Evolutionary conservation across 345 rosid genomes (phyloP).

Genomic region (Aethionema arabicum): DNA sequence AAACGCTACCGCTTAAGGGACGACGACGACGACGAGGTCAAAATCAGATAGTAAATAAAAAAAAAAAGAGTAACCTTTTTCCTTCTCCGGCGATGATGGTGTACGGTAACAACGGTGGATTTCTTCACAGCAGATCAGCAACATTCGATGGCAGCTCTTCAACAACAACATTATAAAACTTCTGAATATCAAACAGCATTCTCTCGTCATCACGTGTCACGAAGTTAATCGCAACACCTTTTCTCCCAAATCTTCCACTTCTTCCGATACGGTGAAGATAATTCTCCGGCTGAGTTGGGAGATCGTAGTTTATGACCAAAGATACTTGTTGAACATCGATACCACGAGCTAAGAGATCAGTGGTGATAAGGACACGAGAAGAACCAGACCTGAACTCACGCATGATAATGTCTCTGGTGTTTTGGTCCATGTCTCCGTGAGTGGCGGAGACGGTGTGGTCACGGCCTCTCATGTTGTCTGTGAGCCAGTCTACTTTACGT

Average conservation of each 20-base stretch:
- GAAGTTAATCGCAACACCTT: slow-evolving; percentile 71
- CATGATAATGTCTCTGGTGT: slow-evolving; percentile 75
- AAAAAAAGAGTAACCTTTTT: slow-evolving; percentile 35
- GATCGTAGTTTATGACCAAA: slow-evolving; percentile 65
- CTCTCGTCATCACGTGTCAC: slow-evolving; percentile 56
- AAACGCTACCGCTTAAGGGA: slow-evolving; percentile 3
- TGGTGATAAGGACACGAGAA: slow-evolving; percentile 68
- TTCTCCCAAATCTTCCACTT: slow-evolving; percentile 79
- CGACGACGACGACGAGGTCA: slow-evolving; percentile 7
- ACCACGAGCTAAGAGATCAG: slow-evolving; percentile 75
- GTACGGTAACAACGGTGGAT: not conserved
- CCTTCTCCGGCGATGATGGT: slow-evolving; percentile 32
- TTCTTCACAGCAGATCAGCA: slow-evolving; percentile 53
- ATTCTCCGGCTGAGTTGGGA: slow-evolving; percentile 74
- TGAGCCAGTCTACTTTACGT: slow-evolving; percentile 78
- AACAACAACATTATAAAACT: slow-evolving; percentile 54
- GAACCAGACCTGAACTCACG: slow-evolving; percentile 78
- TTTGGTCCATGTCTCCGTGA: slow-evolving; percentile 81
- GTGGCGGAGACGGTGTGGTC: slow-evolving; percentile 79
- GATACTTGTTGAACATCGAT: slow-evolving; percentile 79
- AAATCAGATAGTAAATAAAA: slow-evolving; percentile 36
- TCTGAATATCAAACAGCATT: slow-evolving; percentile 65
- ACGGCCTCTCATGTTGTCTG: slow-evolving; percentile 66
- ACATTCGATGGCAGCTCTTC: slow-evolving; percentile 63
- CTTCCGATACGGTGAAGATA: slow-evolving; percentile 74